Conservation (phyloP, 495 filamentous ascomycete genomes). For the Xylona heveae region DNA sequence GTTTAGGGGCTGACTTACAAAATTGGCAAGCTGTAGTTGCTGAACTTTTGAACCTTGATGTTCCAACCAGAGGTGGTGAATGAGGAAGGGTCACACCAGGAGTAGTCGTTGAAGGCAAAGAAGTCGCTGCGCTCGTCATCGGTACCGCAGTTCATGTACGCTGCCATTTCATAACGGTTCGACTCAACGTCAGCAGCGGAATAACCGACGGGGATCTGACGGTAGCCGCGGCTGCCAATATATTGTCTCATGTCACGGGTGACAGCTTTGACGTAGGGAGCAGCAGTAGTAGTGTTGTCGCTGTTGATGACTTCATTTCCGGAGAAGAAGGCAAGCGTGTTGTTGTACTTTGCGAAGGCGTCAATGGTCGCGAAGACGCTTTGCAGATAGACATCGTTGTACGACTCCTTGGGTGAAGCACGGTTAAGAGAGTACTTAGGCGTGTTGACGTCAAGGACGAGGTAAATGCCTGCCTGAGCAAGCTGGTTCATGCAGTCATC, state of each 20-base stretch:
- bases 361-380: slow-evolving; percentile 87
- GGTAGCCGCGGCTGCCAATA: slow-evolving; percentile 50
- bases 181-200: slow-evolving; percentile 69
- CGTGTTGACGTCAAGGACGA: slow-evolving; percentile 34
- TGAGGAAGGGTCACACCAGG: slow-evolving; percentile 75
- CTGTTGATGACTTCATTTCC: slow-evolving; percentile 95
- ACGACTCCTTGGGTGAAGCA: slow-evolving; percentile 47
- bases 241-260: slow-evolving; percentile 84
- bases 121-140: slow-evolving; percentile 79
- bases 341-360: slow-evolving; percentile 65
- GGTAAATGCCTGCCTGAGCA: slow-evolving; percentile 16
- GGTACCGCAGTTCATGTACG: slow-evolving; percentile 87
- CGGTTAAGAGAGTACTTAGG: slow-evolving; percentile 71
- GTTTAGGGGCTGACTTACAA: slow-evolving; percentile 28
- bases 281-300: slow-evolving; percentile 45
- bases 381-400: slow-evolving; percentile 84
- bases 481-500: slow-evolving; percentile 10
- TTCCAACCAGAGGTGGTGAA: slow-evolving; percentile 67
- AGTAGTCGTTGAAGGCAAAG: slow-evolving; percentile 97
- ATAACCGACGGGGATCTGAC: slow-evolving; percentile 77
- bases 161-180: slow-evolving; percentile 73
- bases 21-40: slow-evolving; percentile 73
- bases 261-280: slow-evolving; percentile 82
- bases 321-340: slow-evolving; percentile 88
- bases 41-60: slow-evolving; percentile 80